Evolutionary conservation across 257 asterid genomes (phyloP).

Genomic region (Gentiana macrophylla): DNA sequence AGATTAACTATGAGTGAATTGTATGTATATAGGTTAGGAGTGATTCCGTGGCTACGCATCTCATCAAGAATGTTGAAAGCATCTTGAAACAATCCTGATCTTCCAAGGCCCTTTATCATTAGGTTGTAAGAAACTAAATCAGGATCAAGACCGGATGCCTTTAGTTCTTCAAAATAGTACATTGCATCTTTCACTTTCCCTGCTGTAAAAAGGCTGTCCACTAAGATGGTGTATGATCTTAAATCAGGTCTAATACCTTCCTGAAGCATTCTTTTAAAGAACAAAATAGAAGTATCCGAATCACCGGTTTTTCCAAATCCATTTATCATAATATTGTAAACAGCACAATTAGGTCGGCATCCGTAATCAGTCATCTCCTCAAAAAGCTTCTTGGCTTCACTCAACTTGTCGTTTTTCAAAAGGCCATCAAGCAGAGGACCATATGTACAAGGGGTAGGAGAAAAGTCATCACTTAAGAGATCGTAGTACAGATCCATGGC

Average conservation of each 20-base stretch:
- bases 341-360: slow-evolving; percentile 75
- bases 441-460: slow-evolving; percentile 89
- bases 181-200: slow-evolving; percentile 61
- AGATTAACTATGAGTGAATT: slow-evolving; percentile 65
- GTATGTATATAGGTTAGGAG: slow-evolving; percentile 68
- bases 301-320: slow-evolving; percentile 89
- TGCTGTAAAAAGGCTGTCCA: slow-evolving; percentile 57
- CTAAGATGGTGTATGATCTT: slow-evolving; percentile 77
- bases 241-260: slow-evolving; percentile 89
- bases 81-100: slow-evolving; percentile 40
- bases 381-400: slow-evolving; percentile 55
- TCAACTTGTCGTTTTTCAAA: slow-evolving; percentile 50
- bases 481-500: slow-evolving; percentile 70
- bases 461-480: slow-evolving; percentile 69
- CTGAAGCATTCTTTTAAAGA: slow-evolving; percentile 67
- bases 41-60: slow-evolving; percentile 66
- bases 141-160: slow-evolving; percentile 76
- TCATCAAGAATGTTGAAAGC: slow-evolving; percentile 61
- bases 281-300: slow-evolving; percentile 44
- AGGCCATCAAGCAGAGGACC: slow-evolving; percentile 93
- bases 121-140: slow-evolving; percentile 79
- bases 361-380: slow-evolving; percentile 71
- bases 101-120: slow-evolving; percentile 77
- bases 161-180: slow-evolving; percentile 62
- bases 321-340: slow-evolving; percentile 81